Evolutionary conservation across 2,329 filamentous ascomycete genomes (phyloP).

Genomic region (Chrysosporium keratinophilum): DNA sequence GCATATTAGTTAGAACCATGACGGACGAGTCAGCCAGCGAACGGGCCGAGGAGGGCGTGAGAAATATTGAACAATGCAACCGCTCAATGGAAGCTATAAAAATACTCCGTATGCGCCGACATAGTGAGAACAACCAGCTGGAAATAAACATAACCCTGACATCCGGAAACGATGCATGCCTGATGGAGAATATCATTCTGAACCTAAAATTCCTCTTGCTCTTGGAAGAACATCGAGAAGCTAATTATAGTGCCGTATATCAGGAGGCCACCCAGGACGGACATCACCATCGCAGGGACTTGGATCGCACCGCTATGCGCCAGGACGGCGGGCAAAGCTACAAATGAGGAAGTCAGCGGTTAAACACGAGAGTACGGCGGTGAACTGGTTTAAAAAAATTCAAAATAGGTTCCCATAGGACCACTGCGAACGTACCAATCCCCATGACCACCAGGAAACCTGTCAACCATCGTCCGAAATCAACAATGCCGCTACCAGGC

Average conservation of each 20-base stretch:
- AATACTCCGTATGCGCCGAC: neutral
- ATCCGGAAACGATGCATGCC: neutral
- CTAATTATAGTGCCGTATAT: constrained; percentile 98
- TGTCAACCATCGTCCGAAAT: constrained; percentile 87
- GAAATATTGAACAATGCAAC: neutral
- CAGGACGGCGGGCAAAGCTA: constrained; percentile 78
- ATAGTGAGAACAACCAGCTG: neutral
- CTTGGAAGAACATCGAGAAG: constrained; percentile 96
- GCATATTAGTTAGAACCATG: too few relatives aligned
- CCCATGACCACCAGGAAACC: constrained; percentile 97
- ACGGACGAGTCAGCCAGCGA: neutral
- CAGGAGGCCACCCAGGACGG: constrained; percentile 76
- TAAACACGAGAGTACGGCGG: neutral
- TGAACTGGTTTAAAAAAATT: too few relatives aligned
- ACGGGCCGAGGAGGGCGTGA: neutral
- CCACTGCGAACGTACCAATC: constrained; percentile 60
- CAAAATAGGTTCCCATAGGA: neutral
- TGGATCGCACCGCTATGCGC: constrained; percentile 78
- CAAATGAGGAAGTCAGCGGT: constrained; percentile 5
- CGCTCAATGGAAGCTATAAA: neutral
- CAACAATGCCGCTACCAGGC: constrained; percentile 71
- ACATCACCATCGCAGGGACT: constrained; percentile 86
- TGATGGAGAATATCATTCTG: neutral
- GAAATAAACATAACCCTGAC: neutral
- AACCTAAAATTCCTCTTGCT: constrained; percentile 81